A percentile compares a stretch with the other conserved stretches of the same genome.
Evolutionary conservation across 2,329 filamentous ascomycete species (phyloP).

Genomic region (Calycina marina): DNA sequence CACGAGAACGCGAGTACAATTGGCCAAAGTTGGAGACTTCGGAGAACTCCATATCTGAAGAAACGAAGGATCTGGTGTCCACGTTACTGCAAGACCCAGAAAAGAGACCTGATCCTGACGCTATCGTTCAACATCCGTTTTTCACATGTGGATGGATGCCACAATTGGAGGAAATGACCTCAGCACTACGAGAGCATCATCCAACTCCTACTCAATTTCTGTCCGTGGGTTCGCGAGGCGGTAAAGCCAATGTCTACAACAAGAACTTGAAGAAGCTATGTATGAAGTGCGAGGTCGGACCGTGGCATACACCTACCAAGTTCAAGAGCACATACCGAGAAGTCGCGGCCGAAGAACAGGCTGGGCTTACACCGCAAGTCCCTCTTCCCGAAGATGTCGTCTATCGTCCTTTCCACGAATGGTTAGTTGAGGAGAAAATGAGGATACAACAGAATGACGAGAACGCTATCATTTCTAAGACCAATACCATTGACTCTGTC

Average conservation of each 20-base stretch:
- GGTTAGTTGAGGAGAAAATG: slow-evolving; percentile 35
- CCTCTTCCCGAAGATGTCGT: slow-evolving; percentile 47
- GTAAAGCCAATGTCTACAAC: slow-evolving; percentile 23
- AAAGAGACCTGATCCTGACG: slow-evolving; percentile 58
- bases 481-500: slow-evolving; percentile 6
- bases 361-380: slow-evolving; percentile 47
- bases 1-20: slow-evolving; percentile 58
- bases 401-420: slow-evolving; percentile 49
- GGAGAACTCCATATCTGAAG: slow-evolving; percentile 56
- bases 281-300: slow-evolving; percentile 42
- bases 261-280: slow-evolving; percentile 44
- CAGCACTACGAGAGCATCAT: slow-evolving; percentile 39
- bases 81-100: slow-evolving; percentile 64
- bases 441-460: slow-evolving; percentile 1
- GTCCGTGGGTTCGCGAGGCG: slow-evolving; percentile 29
- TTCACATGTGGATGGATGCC: slow-evolving; percentile 68
- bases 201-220: slow-evolving; percentile 43
- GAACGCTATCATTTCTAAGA: slow-evolving; percentile 6
- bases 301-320: slow-evolving; percentile 32
- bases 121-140: slow-evolving; percentile 66
- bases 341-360: slow-evolving; percentile 53
- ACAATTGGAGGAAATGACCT: slow-evolving; percentile 39
- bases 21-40: slow-evolving; percentile 57
- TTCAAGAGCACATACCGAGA: slow-evolving; percentile 43
- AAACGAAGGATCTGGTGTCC: slow-evolving; percentile 66